Conservation (phyloP, 345 rosid genomes). For the Eucalyptus decipiens region DNA sequence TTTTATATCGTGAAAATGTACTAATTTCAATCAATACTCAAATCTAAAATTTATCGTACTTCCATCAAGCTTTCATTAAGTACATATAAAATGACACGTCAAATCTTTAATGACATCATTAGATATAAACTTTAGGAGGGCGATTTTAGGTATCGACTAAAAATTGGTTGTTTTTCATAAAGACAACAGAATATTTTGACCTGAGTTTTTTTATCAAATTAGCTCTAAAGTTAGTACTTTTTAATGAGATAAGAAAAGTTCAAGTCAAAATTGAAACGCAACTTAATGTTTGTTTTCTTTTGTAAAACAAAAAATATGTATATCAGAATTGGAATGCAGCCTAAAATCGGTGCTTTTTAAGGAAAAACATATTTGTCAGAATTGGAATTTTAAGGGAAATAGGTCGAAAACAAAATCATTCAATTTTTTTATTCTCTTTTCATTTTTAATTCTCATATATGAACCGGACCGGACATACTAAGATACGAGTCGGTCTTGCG, state of each 20-base stretch:
- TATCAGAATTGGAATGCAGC: not conserved
- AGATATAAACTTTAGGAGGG: accelerated
- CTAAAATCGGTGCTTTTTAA: not conserved
- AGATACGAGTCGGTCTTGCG: not conserved
- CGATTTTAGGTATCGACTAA: accelerated
- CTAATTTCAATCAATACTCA: accelerated
- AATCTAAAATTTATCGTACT: accelerated
- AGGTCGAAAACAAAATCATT: not conserved
- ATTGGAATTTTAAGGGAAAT: no score
- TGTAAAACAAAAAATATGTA: no score
- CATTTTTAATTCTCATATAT: not conserved
- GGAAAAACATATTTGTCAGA: no score
- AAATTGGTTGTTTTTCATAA: no score
- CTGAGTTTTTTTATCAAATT: accelerated
- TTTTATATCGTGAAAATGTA: not conserved
- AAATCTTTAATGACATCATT: not conserved
- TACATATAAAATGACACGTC: accelerated
- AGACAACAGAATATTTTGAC: accelerated
- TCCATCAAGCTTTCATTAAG: accelerated
- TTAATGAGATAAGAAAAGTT: no score
- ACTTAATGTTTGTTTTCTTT: no score
- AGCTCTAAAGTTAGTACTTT: no score
- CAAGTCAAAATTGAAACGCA: accelerated
- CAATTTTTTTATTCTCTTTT: not conserved
- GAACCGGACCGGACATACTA: not conserved